These are phyloP conservation scores for Cladosporium colombiae DNA, from an alignment of 2,329 filamentous ascomycete genomes.

Conservation along the genomic window DNA sequence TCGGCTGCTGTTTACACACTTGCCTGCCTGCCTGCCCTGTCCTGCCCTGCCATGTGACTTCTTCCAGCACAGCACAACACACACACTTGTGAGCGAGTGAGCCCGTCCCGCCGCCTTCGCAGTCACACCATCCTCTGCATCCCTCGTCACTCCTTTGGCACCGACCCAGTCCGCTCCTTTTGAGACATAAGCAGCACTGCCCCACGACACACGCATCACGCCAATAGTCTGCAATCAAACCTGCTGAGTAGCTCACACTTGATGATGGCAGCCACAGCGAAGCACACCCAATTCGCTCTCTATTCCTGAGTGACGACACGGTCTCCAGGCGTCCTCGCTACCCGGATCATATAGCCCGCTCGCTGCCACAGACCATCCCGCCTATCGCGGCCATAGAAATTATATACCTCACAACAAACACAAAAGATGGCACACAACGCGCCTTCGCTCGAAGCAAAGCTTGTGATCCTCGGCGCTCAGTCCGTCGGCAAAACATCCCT, in stretches of 20 bases:
- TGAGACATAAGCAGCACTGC: neutral
- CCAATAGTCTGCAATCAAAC: constrained; percentile 1
- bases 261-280: constrained; percentile 10
- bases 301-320: constrained; percentile 5
- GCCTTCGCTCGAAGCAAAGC: constrained; percentile 67
- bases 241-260: constrained; percentile 2
- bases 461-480: constrained; percentile 77
- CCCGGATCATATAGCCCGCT: neutral
- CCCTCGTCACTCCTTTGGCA: constrained; percentile 3
- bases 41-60: constrained; percentile 17
- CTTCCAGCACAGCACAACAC: neutral
- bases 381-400: neutral
- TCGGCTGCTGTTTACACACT: constrained; percentile 9
- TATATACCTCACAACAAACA: neutral
- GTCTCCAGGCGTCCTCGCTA: neutral
- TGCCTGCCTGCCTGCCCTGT: constrained; percentile 10
- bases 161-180: constrained; percentile 5
- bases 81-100: neutral
- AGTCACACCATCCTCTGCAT: neutral
- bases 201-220: neutral
- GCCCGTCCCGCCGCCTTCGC: neutral
- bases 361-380: neutral
- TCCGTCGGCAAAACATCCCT: constrained; percentile 79
- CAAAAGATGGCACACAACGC: constrained; percentile 15
- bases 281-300: neutral